Percentiles rank a stretch among this genome's conserved stretches.
Evolutionary conservation across 2,329 filamentous ascomycete genomes (phyloP).

Genomic region (Rhynchosporium agropyri): DNA sequence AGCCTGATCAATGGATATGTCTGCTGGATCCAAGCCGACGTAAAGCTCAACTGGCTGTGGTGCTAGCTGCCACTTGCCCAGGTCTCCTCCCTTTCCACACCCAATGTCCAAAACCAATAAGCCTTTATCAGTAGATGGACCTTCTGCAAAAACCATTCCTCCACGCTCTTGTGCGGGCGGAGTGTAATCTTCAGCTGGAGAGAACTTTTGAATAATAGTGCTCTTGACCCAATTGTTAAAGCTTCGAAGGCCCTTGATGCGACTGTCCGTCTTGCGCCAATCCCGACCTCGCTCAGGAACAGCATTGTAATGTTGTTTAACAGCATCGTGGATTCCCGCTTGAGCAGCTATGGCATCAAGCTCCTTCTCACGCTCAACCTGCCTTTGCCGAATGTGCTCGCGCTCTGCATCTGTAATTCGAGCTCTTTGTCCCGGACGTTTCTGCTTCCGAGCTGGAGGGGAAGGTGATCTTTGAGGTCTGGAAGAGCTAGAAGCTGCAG

Average conservation of each 20-base stretch:
- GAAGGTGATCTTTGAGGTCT: slow-evolving; percentile 36
- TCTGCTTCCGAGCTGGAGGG: slow-evolving; percentile 62
- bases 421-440: slow-evolving; percentile 67
- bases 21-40: slow-evolving; percentile 90
- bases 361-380: slow-evolving; percentile 57
- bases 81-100: slow-evolving; percentile 93
- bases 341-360: slow-evolving; percentile 41
- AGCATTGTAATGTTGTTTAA: slow-evolving; percentile 92
- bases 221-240: slow-evolving; percentile 99
- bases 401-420: slow-evolving; percentile 69
- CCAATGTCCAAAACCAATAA: slow-evolving; percentile 90
- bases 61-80: slow-evolving; percentile 94
- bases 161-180: slow-evolving; percentile 60
- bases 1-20: slow-evolving; percentile 89
- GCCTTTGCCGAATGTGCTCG: slow-evolving; percentile 65
- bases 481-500: slow-evolving; percentile 35
- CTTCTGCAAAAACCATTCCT: slow-evolving; percentile 40
- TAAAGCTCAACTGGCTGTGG: slow-evolving; percentile 92
- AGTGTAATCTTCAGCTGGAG: slow-evolving; percentile 73
- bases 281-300: slow-evolving; percentile 92
- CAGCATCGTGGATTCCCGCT: slow-evolving; percentile 77
- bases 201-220: slow-evolving; percentile 95
- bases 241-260: slow-evolving; percentile 89
- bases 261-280: slow-evolving; percentile 91
- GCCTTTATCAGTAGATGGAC: slow-evolving; percentile 48